phyloP scores from a whole-genome alignment of 192 early-diverging fungal species.

The Mortierella antarctica region DNA sequence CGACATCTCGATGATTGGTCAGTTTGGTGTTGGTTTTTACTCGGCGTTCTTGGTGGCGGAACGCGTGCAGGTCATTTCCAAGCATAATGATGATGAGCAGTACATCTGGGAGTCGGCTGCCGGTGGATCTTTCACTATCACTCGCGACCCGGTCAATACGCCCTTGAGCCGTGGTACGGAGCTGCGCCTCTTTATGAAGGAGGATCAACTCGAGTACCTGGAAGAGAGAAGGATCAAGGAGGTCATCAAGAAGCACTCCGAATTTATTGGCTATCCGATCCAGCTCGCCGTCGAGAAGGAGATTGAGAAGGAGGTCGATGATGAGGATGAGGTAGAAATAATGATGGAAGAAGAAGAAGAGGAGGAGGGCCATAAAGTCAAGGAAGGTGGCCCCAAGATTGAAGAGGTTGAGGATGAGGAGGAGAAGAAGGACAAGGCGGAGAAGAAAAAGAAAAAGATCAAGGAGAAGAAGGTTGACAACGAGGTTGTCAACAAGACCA shows the following conservation, averaged over 20 bases:
- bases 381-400: constrained; percentile 14
- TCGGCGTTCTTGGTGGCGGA: constrained; percentile 98
- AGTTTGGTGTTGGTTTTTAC: constrained; percentile 99
- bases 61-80: constrained; percentile 92
- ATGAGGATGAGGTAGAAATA: constrained; percentile 77
- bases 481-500: constrained; percentile 98
- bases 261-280: constrained; percentile 99
- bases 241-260: constrained; percentile 99
- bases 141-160: constrained; percentile 88
- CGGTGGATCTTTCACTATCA: constrained; percentile 91
- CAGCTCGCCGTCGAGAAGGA: constrained; percentile 95
- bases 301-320: constrained; percentile 96
- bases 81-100: constrained; percentile 95
- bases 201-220: constrained; percentile 96
- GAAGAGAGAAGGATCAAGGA: constrained; percentile 99
- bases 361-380: constrained; percentile 80
- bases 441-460: constrained; percentile 85
- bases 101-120: constrained; percentile 94
- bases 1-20: constrained; percentile 99
- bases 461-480: constrained; percentile 83
- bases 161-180: constrained; percentile 93
- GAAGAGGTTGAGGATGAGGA: constrained; percentile 39
- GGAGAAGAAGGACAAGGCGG: constrained; percentile 63
- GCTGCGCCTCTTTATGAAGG: constrained; percentile 96
- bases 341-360: constrained; percentile 88